Conservation (phyloP, 1,139 yeast species). For the Candida labiduridarum region DNA sequence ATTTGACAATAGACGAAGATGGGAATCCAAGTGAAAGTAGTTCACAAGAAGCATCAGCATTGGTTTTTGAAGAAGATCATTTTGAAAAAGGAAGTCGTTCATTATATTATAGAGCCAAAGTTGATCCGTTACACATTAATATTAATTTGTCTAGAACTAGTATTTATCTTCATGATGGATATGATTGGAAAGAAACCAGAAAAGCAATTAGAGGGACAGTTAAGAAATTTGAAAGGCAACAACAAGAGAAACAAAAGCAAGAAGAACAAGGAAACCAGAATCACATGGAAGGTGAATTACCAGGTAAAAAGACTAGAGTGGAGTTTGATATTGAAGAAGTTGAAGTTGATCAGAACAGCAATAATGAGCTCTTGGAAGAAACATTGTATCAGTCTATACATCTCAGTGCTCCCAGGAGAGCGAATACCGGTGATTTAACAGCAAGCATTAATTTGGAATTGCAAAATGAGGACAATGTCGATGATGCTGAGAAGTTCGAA, state of each 20-base stretch:
- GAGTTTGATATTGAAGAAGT: conserved; percentile 12
- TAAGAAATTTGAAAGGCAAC: conserved; percentile 53
- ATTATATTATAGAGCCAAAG: conserved; percentile 8
- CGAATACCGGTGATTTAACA: conserved; percentile 50
- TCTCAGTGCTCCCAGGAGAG: conserved; percentile 58
- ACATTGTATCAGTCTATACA: conserved; percentile 74
- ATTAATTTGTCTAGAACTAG: conserved; percentile 40
- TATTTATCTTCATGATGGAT: conserved; percentile 81
- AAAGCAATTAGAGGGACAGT: conserved; percentile 66
- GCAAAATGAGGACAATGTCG: conserved; percentile 24
- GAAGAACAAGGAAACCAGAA: neutral
- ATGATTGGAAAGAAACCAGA: conserved; percentile 86
- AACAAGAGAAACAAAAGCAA: conserved; percentile 8
- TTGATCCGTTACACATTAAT: conserved; percentile 33
- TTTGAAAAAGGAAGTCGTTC: conserved; percentile 13
- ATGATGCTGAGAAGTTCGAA: conserved; percentile 16
- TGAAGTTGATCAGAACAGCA: conserved; percentile 21
- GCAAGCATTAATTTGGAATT: conserved; percentile 53
- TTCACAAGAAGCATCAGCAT: conserved; percentile 11
- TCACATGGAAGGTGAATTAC: neutral
- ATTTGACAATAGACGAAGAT: conserved; percentile 12
- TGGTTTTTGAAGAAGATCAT: conserved; percentile 16
- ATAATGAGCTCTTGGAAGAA: conserved; percentile 51
- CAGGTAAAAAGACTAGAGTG: neutral
- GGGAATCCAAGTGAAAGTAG: conserved; percentile 10